Evolutionary conservation across 345 rosid genomes (phyloP).

Genomic region (Xanthoceras sorbifolium): DNA sequence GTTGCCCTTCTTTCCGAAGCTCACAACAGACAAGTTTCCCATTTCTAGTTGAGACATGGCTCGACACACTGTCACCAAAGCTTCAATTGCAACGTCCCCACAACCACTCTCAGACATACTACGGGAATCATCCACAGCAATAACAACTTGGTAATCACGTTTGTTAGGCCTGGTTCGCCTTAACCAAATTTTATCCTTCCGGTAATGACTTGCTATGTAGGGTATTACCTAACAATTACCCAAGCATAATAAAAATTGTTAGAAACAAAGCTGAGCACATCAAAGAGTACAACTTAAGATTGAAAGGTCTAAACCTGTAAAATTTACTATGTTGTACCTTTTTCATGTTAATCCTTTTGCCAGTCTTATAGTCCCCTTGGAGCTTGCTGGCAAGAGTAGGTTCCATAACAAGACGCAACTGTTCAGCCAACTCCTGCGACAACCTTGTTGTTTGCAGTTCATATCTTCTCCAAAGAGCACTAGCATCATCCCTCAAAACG

Average conservation of each 20-base stretch:
- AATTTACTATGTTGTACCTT: slow-evolving; percentile 43
- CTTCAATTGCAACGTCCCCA: slow-evolving; percentile 85
- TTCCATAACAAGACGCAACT: slow-evolving; percentile 88
- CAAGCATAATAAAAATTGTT: slow-evolving; percentile 2
- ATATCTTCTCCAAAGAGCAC: slow-evolving; percentile 76
- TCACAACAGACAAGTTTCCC: slow-evolving; percentile 89
- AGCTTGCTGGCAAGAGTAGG: slow-evolving; percentile 94
- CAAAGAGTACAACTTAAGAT: not conserved
- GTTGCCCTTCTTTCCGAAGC: slow-evolving; percentile 88
- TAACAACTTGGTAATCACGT: slow-evolving; percentile 91
- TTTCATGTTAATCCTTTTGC: slow-evolving; percentile 96
- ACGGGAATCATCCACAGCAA: slow-evolving; percentile 90
- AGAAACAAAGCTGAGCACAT: not conserved
- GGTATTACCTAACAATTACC: slow-evolving; percentile 65
- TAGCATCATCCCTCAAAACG: slow-evolving; percentile 45
- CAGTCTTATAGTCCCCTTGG: slow-evolving; percentile 94
- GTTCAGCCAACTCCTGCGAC: slow-evolving; percentile 95
- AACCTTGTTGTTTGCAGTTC: slow-evolving; percentile 71
- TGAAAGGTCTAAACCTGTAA: not conserved
- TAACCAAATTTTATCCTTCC: slow-evolving; percentile 95
- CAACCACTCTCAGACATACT: slow-evolving; percentile 93
- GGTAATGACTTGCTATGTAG: slow-evolving; percentile 91
- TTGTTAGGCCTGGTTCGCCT: slow-evolving; percentile 95
- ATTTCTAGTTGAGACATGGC: slow-evolving; percentile 94
- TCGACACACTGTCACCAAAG: slow-evolving; percentile 88